Conservation (phyloP, 192 early-diverging fungal species). For the Thamnidium elegans region DNA sequence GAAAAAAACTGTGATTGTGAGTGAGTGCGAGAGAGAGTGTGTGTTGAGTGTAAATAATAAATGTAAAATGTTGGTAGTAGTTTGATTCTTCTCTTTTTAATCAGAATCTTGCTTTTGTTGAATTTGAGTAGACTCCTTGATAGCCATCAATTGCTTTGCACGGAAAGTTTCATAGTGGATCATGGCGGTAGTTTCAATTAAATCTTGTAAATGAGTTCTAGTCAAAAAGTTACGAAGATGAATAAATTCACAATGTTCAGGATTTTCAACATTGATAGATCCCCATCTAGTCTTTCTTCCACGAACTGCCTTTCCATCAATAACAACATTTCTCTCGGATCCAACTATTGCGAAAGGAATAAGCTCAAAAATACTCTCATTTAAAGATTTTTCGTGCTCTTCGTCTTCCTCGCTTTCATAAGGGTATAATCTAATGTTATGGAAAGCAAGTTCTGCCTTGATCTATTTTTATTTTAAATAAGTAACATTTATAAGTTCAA, state of each 20-base stretch:
- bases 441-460: slow-evolving; percentile 88
- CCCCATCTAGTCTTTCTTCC: slow-evolving; percentile 91
- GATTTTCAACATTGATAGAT: slow-evolving; percentile 89
- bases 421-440: slow-evolving; percentile 89
- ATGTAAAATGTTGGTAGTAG: no score
- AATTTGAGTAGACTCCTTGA: slow-evolving; percentile 52
- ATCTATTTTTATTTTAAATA: slow-evolving; percentile 55
- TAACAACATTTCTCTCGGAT: slow-evolving; percentile 81
- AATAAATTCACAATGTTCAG: slow-evolving; percentile 92
- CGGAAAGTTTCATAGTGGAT: slow-evolving; percentile 97
- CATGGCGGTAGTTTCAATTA: slow-evolving; percentile 89
- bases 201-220: slow-evolving; percentile 87
- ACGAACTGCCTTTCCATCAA: slow-evolving; percentile 86
- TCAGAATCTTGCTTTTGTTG: neutral
- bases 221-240: slow-evolving; percentile 89
- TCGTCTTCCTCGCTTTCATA: slow-evolving; percentile 84
- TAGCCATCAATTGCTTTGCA: slow-evolving; percentile 58
- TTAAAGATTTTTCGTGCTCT: slow-evolving; percentile 69
- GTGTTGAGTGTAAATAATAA: no score
- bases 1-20: no score
- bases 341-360: slow-evolving; percentile 96
- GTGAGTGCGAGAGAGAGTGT: no score
- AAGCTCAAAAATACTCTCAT: slow-evolving; percentile 78
- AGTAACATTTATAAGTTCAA: no score
- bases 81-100: no score